phyloP scores from a whole-genome alignment of 768 basidiomycete species.

The Galerina sulciceps region DNA sequence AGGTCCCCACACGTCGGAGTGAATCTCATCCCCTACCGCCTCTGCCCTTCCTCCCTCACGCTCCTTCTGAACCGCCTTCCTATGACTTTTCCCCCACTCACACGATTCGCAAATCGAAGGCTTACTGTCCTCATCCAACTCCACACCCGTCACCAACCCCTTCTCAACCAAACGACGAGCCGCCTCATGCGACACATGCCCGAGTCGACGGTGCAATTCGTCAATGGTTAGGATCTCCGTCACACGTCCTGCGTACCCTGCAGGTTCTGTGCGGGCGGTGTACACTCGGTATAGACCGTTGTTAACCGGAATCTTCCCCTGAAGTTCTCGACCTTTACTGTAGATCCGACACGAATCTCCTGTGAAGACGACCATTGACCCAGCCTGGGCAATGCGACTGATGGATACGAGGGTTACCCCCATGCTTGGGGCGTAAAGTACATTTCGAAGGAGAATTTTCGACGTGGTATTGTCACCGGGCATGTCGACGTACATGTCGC shows the following conservation, averaged over 20 bases:
- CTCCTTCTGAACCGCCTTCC: conserved; percentile 9
- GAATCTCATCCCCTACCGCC: conserved; percentile 5
- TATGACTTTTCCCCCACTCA: conserved; percentile 8
- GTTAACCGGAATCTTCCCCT: conserved; percentile 11
- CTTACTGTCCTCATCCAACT: conserved; percentile 19
- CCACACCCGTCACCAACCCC: conserved; percentile 25
- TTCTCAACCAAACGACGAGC: conserved; percentile 22
- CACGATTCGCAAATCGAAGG: conserved; percentile 9
- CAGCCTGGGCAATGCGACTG: conserved; percentile 11
- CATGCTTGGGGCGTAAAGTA: conserved; percentile 23
- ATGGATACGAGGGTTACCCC: conserved; percentile 20
- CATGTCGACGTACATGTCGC: conserved; percentile 24
- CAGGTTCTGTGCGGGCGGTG: conserved; percentile 9
- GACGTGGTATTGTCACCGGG: conserved; percentile 20
- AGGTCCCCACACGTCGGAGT: conserved; percentile 49
- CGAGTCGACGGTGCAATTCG: conserved; percentile 29
- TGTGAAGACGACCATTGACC: conserved; percentile 6
- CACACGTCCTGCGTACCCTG: conserved; percentile 9
- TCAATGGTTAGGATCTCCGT: conserved; percentile 23
- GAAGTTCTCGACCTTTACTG: background rate
- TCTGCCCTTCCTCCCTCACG: background rate
- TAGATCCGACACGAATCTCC: conserved; percentile 5
- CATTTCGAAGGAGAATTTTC: conserved; percentile 18
- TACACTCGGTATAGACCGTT: conserved; percentile 23
- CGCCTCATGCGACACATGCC: conserved; percentile 24